A percentile compares a stretch with the other conserved stretches of the same genome.
Conservation (phyloP, 169 alveolate species). For the Plasmodium gonderi region DNA sequence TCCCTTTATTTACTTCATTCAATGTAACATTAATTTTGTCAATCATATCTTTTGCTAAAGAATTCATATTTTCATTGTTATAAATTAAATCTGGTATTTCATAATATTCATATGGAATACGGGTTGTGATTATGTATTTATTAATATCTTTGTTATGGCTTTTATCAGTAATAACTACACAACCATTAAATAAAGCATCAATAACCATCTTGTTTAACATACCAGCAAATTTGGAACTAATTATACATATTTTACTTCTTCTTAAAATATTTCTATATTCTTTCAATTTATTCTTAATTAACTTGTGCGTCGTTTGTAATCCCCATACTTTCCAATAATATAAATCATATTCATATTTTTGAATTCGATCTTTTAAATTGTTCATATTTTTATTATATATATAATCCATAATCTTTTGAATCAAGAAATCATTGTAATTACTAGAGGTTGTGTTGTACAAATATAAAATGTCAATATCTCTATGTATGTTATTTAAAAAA, state of each 20-base stretch:
- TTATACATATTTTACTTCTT: constrained; percentile 68
- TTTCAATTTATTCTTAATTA: constrained; percentile 49
- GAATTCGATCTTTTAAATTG: constrained; percentile 10
- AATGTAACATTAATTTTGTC: constrained; percentile 15
- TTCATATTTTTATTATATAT: constrained; percentile 41
- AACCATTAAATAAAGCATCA: constrained; percentile 56
- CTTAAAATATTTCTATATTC: constrained; percentile 8
- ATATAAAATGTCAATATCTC: constrained; percentile 61
- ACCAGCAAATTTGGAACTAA: constrained; percentile 66
- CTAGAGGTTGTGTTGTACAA: constrained; percentile 46
- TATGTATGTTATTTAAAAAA: neutral
- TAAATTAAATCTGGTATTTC: constrained; percentile 52
- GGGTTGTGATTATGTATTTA: constrained; percentile 34
- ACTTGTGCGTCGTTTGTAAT: constrained; percentile 67
- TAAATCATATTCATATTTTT: constrained; percentile 38
- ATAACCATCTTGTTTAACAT: constrained; percentile 58
- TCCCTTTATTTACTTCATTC: constrained; percentile 37
- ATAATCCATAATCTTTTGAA: constrained; percentile 67
- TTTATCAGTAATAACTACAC: constrained; percentile 64
- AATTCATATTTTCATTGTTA: constrained; percentile 42
- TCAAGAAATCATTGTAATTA: constrained; percentile 55
- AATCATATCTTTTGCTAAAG: constrained; percentile 13
- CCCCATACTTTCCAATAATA: constrained; percentile 75
- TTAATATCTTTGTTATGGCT: constrained; percentile 64
- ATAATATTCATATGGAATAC: constrained; percentile 61